Percentiles rank a stretch among this genome's conserved stretches.
phyloP scores from a whole-genome alignment of 148 eudicot genomes.

The Vaccinium myrtillus region DNA sequence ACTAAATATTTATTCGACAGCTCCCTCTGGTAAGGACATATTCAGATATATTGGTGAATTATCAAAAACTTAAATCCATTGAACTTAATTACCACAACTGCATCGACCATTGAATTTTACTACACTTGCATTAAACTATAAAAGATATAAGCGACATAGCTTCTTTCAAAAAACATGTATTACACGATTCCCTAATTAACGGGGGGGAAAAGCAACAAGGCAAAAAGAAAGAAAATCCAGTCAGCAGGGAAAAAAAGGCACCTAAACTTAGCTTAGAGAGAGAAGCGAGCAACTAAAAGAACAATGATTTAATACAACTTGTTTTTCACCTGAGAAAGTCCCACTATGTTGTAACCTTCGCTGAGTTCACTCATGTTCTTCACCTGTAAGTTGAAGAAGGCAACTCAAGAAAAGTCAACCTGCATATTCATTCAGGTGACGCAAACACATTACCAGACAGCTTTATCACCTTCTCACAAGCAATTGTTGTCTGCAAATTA shows the following conservation, averaged over 20 bases:
- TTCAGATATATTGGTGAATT: neutral
- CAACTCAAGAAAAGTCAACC: neutral
- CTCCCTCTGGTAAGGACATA: neutral
- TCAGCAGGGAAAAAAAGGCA: neutral
- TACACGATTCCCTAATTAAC: neutral
- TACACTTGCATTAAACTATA: slow-evolving; percentile 1
- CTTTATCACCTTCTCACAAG: slow-evolving; percentile 59
- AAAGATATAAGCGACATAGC: no score
- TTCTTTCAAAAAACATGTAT: neutral
- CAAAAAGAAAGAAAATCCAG: neutral
- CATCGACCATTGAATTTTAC: neutral
- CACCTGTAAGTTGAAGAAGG: slow-evolving; percentile 36
- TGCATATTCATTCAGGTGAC: neutral
- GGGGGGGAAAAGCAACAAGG: neutral
- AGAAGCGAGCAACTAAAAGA: neutral
- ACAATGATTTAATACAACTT: slow-evolving; percentile 1
- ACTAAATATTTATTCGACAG: neutral
- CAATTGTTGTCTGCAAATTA: slow-evolving; percentile 41
- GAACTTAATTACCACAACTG: neutral
- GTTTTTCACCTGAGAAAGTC: slow-evolving; percentile 55
- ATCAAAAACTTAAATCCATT: neutral
- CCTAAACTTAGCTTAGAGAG: neutral
- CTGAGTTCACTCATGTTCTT: slow-evolving; percentile 52
- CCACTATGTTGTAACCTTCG: slow-evolving; percentile 61
- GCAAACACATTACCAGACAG: slow-evolving; percentile 13